Evolutionary conservation across 1,284 basidiomycete species (phyloP), one percentile per base, ranked within the genome.

Genomic region (Fistulinella cinereoalba): DNA sequence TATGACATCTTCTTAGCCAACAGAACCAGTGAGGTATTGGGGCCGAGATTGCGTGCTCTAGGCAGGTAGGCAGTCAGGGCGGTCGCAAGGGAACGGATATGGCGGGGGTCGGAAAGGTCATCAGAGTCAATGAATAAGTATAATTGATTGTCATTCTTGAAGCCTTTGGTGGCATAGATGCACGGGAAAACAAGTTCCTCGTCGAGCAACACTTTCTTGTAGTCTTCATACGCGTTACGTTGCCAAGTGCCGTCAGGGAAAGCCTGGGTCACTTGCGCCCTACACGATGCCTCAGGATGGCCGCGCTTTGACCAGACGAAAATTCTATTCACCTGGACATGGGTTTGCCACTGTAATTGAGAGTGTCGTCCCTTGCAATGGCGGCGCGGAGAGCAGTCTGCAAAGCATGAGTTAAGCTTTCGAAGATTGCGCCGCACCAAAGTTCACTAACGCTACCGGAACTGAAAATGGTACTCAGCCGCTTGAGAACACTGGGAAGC

Each of bases 61-160:
- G 47, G 57, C 21, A 59, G 36, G 37, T 57, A 57, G 12, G 9
- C 21, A 16, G 43, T 48, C 29, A 57, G 25, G 1, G 44, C 56
- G 21, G 44, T 41, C 21, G 56, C 57, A 4, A 57, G 41, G 19
- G 57, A 44, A 16, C 46, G 42, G 22, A 59, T 54, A 25, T 57
- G 56, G 13, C 56, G 55, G 27, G 47, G 40, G 21, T 59, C 42
- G 18, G 56, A 54, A 33, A 59, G 44, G 44, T 59, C 56, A 16
- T 57, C 57, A 3, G 57, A 59, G 37, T 56, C 55, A 34, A 57
- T 54, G 38, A 57, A 57, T 25, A 59, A 22, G 44, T 57, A 57
- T 13, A 51, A 29, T 21, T 57, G 55, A 7, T 56, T 52, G 8
- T 59, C 56, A 6, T 48, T 51, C 33, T 57, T 59, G 37, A 59